Evolutionary conservation across 2,329 filamentous ascomycete species (phyloP), one percentile per base, ranked within the genome.

Genomic region (Dactylella cylindrospora): DNA sequence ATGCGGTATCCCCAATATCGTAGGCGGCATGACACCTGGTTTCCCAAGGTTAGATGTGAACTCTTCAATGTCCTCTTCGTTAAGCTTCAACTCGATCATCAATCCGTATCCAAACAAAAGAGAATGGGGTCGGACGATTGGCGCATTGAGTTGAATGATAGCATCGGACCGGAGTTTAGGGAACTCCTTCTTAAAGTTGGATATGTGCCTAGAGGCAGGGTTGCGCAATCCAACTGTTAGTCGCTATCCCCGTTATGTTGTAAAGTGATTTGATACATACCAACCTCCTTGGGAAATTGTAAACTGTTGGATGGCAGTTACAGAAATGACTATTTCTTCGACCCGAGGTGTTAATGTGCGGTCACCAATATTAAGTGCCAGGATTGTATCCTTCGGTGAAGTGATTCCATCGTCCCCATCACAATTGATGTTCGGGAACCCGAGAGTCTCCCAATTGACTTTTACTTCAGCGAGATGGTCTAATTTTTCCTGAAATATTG

Each of bases 161-260:
- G 51, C 51, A n/a, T 55, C 51, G 19, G 51, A 32, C 3, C 51
- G 51, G 28, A 55, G 51, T 12, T 46, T 46, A 13, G 51, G 51
- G 15, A 35, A 47, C 2, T 8, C 26, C 8, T 5, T 9, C 23
- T 41, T 55, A 15, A 55, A 55, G 33, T 46, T 22, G 7, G 41
- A 13, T 25, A 47, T 47, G 6, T 55, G 41, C 51, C 51, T 55
- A 28, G 5, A 33, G 31, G 5, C n/a, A 22, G 4, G 13, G 20
- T 12, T 10, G 8, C 7, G 12, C 39, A 43, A 5, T 5, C 15
- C 9, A 7, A 28, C 8, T 43, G 3, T 43, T 13, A 29, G 13
- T 13, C 5, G 22, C 25, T n/a, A n/a, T n/a, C n/a, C n/a, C n/a
- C 28, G n/a, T 36, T 19, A 26, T 8, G 12, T 25, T 13, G 3